Evolutionary conservation across 768 basidiomycete genomes (phyloP).

Genomic region (Phylloporus arenicola): DNA sequence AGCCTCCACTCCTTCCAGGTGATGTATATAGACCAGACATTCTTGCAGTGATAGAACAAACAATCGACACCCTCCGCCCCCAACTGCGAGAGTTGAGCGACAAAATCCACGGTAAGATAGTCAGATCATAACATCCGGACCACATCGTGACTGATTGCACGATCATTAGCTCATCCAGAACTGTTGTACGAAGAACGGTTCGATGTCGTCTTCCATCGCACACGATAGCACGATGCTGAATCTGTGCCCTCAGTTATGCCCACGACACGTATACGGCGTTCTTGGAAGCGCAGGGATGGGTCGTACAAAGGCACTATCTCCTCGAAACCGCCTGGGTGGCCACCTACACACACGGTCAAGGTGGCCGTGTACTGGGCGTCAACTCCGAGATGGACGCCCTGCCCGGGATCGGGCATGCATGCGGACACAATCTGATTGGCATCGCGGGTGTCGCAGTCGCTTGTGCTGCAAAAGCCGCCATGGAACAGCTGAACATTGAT

Average conservation of each 20-base stretch:
- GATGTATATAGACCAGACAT: slow-evolving; percentile 54
- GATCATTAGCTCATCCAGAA: slow-evolving; percentile 60
- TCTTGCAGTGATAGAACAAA: slow-evolving; percentile 51
- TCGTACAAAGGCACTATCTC: slow-evolving; percentile 54
- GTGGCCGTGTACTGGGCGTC: slow-evolving; percentile 67
- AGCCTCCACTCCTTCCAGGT: slow-evolving; percentile 24
- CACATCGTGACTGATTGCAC: slow-evolving; percentile 1
- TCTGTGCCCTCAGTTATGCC: slow-evolving; percentile 44
- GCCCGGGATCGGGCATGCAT: slow-evolving; percentile 59
- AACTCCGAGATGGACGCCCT: slow-evolving; percentile 81
- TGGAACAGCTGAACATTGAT: slow-evolving; percentile 55
- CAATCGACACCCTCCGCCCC: slow-evolving; percentile 46
- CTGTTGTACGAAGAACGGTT: slow-evolving; percentile 64
- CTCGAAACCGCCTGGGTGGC: slow-evolving; percentile 80
- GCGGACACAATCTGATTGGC: slow-evolving; percentile 81
- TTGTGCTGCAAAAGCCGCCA: slow-evolving; percentile 57
- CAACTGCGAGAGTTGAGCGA: slow-evolving; percentile 62
- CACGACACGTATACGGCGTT: slow-evolving; percentile 68
- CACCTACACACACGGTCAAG: slow-evolving; percentile 55
- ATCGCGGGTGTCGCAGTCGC: slow-evolving; percentile 71
- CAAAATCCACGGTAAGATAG: slow-evolving; percentile 58
- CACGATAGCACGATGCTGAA: neutral
- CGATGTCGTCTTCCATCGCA: slow-evolving; percentile 7
- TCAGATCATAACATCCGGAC: neutral
- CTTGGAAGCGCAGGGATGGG: slow-evolving; percentile 60